phyloP scores from a whole-genome alignment of 139 green algal species.

The Tetraselmis chui region DNA sequence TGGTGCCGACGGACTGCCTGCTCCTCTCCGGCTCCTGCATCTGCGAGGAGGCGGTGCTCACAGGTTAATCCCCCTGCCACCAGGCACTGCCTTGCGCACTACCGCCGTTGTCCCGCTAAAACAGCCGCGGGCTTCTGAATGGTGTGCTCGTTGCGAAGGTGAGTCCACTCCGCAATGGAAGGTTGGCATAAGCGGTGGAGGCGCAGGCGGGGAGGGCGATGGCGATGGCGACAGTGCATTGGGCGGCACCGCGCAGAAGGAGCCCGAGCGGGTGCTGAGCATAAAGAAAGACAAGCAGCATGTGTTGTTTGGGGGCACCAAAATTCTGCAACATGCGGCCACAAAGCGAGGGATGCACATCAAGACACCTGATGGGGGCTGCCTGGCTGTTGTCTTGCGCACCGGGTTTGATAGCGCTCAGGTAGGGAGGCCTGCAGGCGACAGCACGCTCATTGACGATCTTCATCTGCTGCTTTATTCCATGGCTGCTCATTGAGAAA shows the following conservation, averaged over 20 bases:
- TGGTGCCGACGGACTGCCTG: slow-evolving; percentile 84
- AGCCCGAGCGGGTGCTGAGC: slow-evolving; percentile 9
- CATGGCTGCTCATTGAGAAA: no score
- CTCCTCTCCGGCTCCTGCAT: slow-evolving; percentile 87
- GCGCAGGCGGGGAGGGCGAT: background rate
- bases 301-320: slow-evolving; percentile 91
- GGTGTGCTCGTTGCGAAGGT: background rate
- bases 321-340: slow-evolving; percentile 73
- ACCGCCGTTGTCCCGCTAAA: background rate
- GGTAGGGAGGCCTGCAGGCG: slow-evolving; percentile 39
- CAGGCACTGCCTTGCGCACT: no score
- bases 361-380: slow-evolving; percentile 81
- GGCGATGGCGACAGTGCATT: slow-evolving; percentile 9
- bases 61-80: slow-evolving; percentile 56
- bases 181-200: slow-evolving; percentile 32
- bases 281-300: slow-evolving; percentile 77
- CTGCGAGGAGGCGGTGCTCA: slow-evolving; percentile 94
- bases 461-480: no score
- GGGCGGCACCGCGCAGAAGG: background rate
- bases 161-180: slow-evolving; percentile 90
- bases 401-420: slow-evolving; percentile 96
- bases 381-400: slow-evolving; percentile 83
- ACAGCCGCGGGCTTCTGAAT: no score
- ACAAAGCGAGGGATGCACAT: slow-evolving; percentile 50
- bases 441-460: no score